Conservation (phyloP, 192 early-diverging fungal genomes). For the Funneliformis geosporum region DNA sequence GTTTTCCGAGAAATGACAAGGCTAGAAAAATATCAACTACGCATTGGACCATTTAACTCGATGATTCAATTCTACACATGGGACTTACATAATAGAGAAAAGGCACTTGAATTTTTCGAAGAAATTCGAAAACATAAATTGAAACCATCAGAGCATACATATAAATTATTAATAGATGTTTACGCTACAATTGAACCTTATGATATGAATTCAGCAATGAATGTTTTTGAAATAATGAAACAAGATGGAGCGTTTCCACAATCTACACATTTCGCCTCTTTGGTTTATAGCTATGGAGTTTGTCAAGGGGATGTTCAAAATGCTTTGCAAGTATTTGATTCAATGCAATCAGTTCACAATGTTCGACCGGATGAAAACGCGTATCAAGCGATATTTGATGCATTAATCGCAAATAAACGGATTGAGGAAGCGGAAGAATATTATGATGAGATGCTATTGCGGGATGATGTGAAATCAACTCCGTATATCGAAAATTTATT, state of each 20-base stretch:
- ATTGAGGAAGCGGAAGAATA: slow-evolving; percentile 46
- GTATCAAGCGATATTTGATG: slow-evolving; percentile 60
- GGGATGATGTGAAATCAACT: slow-evolving; percentile 43
- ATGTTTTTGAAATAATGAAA: slow-evolving; percentile 47
- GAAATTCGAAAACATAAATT: slow-evolving; percentile 45
- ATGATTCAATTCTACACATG: slow-evolving; percentile 67
- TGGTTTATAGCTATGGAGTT: slow-evolving; percentile 59
- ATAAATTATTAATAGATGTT: slow-evolving; percentile 57
- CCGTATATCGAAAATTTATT: slow-evolving; percentile 62
- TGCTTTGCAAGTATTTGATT: slow-evolving; percentile 45
- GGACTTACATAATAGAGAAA: slow-evolving; percentile 51
- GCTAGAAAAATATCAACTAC: slow-evolving; percentile 48
- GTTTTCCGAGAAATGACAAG: slow-evolving; percentile 52
- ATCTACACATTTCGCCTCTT: slow-evolving; percentile 53
- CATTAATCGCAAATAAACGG: slow-evolving; percentile 47
- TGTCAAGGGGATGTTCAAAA: slow-evolving; percentile 49
- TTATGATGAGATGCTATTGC: slow-evolving; percentile 44
- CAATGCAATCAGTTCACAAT: slow-evolving; percentile 39
- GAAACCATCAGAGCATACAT: slow-evolving; percentile 56
- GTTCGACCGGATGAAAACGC: slow-evolving; percentile 49
- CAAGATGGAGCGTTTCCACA: slow-evolving; percentile 42
- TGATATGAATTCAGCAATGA: slow-evolving; percentile 54
- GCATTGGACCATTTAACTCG: slow-evolving; percentile 56
- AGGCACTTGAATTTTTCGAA: slow-evolving; percentile 51
- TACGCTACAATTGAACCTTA: slow-evolving; percentile 57